Base-by-base conservation (phyloP, 495 filamentous ascomycete species). In the Xylaria curta region DNA sequence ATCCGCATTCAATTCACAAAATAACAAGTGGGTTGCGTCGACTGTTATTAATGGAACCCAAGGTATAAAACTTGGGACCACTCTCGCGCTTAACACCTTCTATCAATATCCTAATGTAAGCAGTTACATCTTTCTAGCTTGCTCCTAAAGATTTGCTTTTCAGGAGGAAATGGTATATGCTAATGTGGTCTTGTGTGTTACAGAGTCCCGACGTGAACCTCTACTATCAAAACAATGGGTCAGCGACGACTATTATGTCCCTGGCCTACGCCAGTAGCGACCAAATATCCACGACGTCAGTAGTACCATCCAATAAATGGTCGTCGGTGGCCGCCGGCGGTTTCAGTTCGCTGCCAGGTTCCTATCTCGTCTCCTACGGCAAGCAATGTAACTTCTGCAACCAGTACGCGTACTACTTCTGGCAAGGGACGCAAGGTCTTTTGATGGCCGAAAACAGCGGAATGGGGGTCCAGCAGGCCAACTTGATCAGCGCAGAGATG, bases 351-450 rank as follows among this genome's bases (percentile, higher is more conserved):
- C 70, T 72, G 9, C 73, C 75, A 3, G 77, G 75, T 2, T 77
- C 77, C 2, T 42, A 70, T 8, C 72, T 78, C 31, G 58, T 69
- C 33, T 75, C 77, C 31, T 78, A 78, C 72, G 77, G 77, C 24
- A 77, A 77, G 66, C 73, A 75, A 49, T 78, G 77, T 68, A 62
- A 73, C 0, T 36, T 71, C 28, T 78, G 77, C 40, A 78, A 78
- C 44, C 77, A 78, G 26, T 78, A 72, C 66, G 69, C 73, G 19
- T 78, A 78, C 51, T 71, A 77, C 4, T 74, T 75, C 68, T 78
- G 73, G 73, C 77, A 78, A 54, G 66, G 73, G 24, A 15, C 70
- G 0, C 36, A 54, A 49, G 75, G 73, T n/a, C 36, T 79, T 12
- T 68, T 70, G n/a, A 70, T 73, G 46, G 74, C 75, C 28, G 75